Base-by-base conservation (phyloP, 1,284 basidiomycete genomes). In the Ganoderma boninense region DNA sequence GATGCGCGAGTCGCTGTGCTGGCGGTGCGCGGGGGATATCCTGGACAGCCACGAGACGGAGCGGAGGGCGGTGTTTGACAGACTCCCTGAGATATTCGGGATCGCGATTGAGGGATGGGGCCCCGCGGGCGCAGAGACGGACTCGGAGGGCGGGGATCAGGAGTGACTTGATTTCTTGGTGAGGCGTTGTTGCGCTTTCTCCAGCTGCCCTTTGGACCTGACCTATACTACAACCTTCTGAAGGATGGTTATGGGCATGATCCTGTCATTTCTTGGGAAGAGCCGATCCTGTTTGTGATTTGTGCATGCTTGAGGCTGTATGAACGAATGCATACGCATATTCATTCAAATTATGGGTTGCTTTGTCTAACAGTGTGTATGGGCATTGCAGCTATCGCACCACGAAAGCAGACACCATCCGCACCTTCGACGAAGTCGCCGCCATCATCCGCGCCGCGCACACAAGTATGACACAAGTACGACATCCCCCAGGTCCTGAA, bases 401-500 rank as follows among this genome's bases (percentile, higher is more conserved):
- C 35, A 35, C 35, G 35, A 35, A 3, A 35, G 35, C 3, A 7
- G 35, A 35, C 35, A 35, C 35, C 35, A 7, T 7, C 7, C 54
- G 14, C 26, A 26, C 13, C 18, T 59, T 59, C 32, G 56, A 59
- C 32, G 32, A 59, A 38, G 3, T 59, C 26, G 18, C 26, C 6
- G 56, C 56, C 16, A 4, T 38, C 56, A 59, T 59, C 56, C 56
- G 56, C 4, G 32, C 38, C 56, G 35, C 29, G 32, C 29, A 5
- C 56, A 59, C 29, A 59, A 59, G 56, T 59, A 59, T 32, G 32
- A 59, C 18, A 38, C 29, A 59, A 59, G 56, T 59, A 59, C 56
- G 32, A 59, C 18, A 38, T 59, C 32, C n/a, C 20, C 8, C 49
- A 52, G 10, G n/a, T 52, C 7, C 49, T 16, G 7, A 7, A 52